Evolutionary conservation across 176 grass and related monocot genomes (phyloP).

Genomic region (Musa troglodytarum): DNA sequence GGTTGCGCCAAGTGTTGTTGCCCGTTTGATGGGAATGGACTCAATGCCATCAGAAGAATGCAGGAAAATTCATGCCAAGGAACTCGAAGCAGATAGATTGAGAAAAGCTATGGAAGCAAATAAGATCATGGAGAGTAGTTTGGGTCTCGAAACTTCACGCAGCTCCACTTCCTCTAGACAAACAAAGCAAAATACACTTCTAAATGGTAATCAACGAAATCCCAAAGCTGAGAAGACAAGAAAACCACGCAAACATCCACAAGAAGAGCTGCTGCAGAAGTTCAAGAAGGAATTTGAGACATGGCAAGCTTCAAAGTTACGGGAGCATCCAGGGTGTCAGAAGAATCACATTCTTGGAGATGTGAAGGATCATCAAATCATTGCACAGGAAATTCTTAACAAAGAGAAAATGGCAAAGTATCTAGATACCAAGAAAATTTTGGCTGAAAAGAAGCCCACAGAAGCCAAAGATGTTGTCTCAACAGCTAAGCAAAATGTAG

Average conservation of each 20-base stretch:
- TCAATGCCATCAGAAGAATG: conserved; percentile 16
- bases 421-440: conserved; percentile 16
- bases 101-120: conserved; percentile 9
- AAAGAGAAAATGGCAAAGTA: conserved; percentile 58
- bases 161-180: conserved; percentile 28
- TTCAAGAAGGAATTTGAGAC: conserved; percentile 66
- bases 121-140: conserved; percentile 10
- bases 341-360: conserved; percentile 16
- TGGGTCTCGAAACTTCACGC: conserved; percentile 3
- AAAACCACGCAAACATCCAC: conserved; percentile 42
- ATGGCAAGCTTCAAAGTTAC: conserved; percentile 44
- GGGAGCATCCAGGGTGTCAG: background rate
- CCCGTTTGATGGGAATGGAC: conserved; percentile 84
- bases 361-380: conserved; percentile 29
- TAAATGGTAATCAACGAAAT: conserved; percentile 20
- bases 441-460: background rate
- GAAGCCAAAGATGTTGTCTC: conserved; percentile 3
- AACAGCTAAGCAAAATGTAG: background rate
- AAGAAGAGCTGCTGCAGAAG: conserved; percentile 54
- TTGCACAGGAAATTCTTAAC: conserved; percentile 67
- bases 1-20: conserved; percentile 39
- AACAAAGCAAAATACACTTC: conserved; percentile 28
- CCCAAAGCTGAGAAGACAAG: conserved; percentile 21
- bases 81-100: conserved; percentile 16
- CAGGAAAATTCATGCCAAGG: conserved; percentile 27